Evolutionary conservation across 345 rosid genomes (phyloP).

Genomic region (Chamaenerion angustifolium): DNA sequence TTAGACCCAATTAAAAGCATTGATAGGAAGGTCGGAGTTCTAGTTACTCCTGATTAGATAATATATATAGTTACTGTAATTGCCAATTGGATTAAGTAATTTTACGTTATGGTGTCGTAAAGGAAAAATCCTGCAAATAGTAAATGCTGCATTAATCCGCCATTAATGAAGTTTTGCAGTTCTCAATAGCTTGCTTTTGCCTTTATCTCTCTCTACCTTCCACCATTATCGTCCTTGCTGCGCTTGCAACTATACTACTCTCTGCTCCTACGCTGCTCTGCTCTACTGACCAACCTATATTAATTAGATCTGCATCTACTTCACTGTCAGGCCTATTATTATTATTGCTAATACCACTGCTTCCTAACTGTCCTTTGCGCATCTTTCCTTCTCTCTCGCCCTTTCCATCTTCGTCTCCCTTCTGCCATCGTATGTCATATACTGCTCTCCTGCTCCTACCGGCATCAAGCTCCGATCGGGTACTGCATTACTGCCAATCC

Average conservation of each 20-base stretch:
- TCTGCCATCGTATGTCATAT: slow-evolving; percentile 26
- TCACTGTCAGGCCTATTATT: background rate
- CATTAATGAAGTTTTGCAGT: slow-evolving; percentile 1
- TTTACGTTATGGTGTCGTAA: background rate
- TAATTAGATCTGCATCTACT: slow-evolving; percentile 9
- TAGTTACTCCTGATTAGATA: no score
- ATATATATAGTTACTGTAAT: no score
- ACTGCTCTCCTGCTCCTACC: slow-evolving; percentile 9
- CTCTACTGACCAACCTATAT: background rate
- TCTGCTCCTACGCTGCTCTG: slow-evolving; percentile 11
- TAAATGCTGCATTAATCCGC: slow-evolving; percentile 2
- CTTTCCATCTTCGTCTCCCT: background rate
- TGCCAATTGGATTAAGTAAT: no score
- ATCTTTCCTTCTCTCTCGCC: slow-evolving; percentile 6
- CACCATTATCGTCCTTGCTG: slow-evolving; percentile 10
- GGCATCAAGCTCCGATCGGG: slow-evolving; percentile 29
- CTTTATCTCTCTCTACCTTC: background rate
- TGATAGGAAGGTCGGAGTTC: no score
- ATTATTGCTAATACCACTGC: background rate
- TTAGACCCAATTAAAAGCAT: no score
- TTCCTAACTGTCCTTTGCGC: background rate
- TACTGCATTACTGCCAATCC: slow-evolving; percentile 10
- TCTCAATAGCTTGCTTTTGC: background rate
- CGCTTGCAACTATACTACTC: background rate
- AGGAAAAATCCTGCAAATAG: background rate